Percentiles rank a stretch among this genome's conserved stretches.
phyloP scores from a whole-genome alignment of 345 rosid genomes.

The Linum lewisii region DNA sequence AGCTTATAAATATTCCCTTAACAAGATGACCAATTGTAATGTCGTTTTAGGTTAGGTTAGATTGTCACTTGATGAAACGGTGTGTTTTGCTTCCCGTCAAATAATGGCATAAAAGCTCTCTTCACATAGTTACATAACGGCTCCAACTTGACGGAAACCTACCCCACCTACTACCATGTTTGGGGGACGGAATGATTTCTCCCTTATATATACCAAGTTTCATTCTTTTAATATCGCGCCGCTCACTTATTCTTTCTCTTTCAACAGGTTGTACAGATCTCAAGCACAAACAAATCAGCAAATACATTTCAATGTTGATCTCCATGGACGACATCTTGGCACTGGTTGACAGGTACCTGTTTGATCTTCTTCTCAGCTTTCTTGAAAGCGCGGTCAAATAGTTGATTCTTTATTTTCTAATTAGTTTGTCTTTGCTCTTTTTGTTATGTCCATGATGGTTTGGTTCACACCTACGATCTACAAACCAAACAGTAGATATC shows the following conservation, averaged over 20 bases:
- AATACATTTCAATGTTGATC: conserved; percentile 76
- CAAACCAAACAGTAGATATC: too few relatives aligned
- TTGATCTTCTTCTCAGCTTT: conserved; percentile 1
- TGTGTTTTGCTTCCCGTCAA: too few relatives aligned
- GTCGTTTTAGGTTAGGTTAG: neutral
- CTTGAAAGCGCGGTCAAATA: neutral
- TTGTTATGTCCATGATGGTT: too few relatives aligned
- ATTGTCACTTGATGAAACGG: too few relatives aligned
- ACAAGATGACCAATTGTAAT: neutral
- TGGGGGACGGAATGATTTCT: neutral
- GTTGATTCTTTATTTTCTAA: neutral
- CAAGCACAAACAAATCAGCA: conserved; percentile 82
- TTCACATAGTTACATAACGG: neutral
- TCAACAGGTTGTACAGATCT: conserved; percentile 69
- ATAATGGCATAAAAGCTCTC: too few relatives aligned
- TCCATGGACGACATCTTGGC: conserved; percentile 66
- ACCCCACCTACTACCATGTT: too few relatives aligned
- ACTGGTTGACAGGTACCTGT: conserved; percentile 82
- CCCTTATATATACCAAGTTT: neutral
- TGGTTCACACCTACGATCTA: too few relatives aligned
- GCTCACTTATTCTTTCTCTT: conserved; percentile 1
- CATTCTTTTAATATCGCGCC: neutral
- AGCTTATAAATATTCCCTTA: neutral
- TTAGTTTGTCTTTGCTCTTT: neutral
- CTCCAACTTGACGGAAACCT: neutral